Evolutionary conservation across 768 basidiomycete genomes (phyloP).

Genomic region (Lactarius psammicola): DNA sequence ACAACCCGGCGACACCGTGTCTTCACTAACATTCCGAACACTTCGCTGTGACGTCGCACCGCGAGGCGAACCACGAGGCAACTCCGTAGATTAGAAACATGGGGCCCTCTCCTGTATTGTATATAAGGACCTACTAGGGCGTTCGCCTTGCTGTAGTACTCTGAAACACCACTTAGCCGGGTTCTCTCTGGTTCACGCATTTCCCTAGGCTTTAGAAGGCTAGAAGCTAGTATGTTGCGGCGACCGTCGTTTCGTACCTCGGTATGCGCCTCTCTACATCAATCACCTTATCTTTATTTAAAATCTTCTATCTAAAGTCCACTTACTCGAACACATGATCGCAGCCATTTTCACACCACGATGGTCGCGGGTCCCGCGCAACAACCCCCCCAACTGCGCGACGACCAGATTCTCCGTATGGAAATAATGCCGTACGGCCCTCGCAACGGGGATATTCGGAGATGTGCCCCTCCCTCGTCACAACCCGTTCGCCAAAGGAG

Average conservation of each 20-base stretch:
- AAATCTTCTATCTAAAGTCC: neutral
- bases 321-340: neutral
- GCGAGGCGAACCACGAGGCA: neutral
- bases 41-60: neutral
- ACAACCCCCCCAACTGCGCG: neutral
- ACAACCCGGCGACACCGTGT: neutral
- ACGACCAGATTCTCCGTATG: slow-evolving; percentile 2
- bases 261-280: neutral
- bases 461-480: neutral
- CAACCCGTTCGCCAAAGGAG: neutral
- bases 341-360: neutral
- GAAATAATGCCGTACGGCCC: neutral
- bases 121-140: neutral
- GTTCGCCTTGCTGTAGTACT: neutral
- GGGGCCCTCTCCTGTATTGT: neutral
- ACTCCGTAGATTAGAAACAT: neutral
- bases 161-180: neutral
- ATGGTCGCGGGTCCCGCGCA: slow-evolving; percentile 4
- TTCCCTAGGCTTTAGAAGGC: neutral
- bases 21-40: neutral
- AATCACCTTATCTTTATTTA: neutral
- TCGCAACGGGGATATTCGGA: neutral
- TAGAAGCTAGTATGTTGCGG: no score
- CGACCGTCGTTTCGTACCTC: neutral
- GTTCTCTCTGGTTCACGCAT: neutral